Evolutionary conservation across 441 rosid genomes (phyloP).

Genomic region (Metrosideros polymorpha): DNA sequence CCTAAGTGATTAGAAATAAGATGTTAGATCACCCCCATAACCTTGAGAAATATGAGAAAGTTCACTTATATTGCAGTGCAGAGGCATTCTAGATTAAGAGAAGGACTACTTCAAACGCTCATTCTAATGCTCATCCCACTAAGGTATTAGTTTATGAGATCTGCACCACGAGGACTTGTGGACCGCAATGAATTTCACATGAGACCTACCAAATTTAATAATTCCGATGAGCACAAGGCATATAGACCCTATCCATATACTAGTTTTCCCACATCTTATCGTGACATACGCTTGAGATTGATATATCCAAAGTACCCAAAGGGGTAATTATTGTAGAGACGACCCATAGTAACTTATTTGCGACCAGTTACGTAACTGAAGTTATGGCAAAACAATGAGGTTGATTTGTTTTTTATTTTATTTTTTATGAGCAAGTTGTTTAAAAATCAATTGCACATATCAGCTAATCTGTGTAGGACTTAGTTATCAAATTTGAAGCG

Average conservation of each 20-base stretch:
- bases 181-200: background rate
- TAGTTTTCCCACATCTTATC: background rate
- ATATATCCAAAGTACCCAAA: background rate
- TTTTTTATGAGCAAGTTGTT: background rate
- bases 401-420: background rate
- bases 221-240: background rate
- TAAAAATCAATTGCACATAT: background rate
- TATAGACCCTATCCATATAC: background rate
- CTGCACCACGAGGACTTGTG: background rate
- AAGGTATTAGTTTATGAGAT: too few species aligned
- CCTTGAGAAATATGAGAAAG: background rate
- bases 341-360: background rate
- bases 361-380: background rate
- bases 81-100: background rate
- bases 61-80: too few species aligned
- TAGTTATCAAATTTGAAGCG: background rate
- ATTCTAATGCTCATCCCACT: too few species aligned
- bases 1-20: background rate
- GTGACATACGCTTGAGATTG: background rate
- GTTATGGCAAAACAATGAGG: background rate
- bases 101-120: background rate
- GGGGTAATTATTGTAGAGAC: background rate
- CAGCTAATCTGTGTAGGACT: background rate
- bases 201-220: background rate
- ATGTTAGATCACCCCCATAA: rapidly evolving